These are phyloP conservation scores for Suhomyces kunorum DNA, from an alignment of 1,139 yeast species.

Conservation along the genomic window DNA sequence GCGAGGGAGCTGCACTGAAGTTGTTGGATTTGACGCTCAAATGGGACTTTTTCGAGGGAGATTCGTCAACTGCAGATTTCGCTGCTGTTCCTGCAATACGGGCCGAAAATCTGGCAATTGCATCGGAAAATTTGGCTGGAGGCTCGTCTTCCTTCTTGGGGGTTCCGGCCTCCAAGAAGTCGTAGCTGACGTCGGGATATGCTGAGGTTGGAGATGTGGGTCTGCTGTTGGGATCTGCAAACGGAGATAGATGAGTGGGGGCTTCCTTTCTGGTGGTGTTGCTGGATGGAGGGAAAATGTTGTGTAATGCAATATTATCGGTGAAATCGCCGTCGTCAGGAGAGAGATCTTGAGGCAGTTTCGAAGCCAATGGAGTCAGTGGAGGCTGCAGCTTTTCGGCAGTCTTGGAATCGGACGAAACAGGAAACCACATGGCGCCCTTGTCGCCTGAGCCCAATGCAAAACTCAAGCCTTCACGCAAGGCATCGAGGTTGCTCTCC, in stretches of 20 bases:
- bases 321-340: conserved; percentile 15
- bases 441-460: conserved; percentile 38
- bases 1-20: conserved; percentile 12
- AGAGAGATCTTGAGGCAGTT: conserved; percentile 1
- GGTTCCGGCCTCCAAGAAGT: conserved; percentile 8
- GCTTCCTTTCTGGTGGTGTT: neutral
- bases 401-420: conserved; percentile 7
- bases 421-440: conserved; percentile 38
- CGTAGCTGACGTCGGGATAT: conserved; percentile 1
- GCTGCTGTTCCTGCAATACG: conserved; percentile 44
- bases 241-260: conserved; percentile 8
- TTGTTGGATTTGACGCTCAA: conserved; percentile 3
- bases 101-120: conserved; percentile 40
- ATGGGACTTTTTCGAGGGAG: conserved; percentile 15
- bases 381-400: conserved; percentile 3
- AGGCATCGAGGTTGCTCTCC: conserved; percentile 35
- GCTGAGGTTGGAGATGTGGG: conserved; percentile 4
- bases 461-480: conserved; percentile 38
- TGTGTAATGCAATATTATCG: conserved; percentile 26
- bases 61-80: conserved; percentile 8
- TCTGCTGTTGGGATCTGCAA: conserved; percentile 6
- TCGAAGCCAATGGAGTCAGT: neutral
- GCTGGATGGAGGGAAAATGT: neutral
- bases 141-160: conserved; percentile 11
- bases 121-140: conserved; percentile 29